Conservation (phyloP, 148 eudicot species). For the Camellia japonica region DNA sequence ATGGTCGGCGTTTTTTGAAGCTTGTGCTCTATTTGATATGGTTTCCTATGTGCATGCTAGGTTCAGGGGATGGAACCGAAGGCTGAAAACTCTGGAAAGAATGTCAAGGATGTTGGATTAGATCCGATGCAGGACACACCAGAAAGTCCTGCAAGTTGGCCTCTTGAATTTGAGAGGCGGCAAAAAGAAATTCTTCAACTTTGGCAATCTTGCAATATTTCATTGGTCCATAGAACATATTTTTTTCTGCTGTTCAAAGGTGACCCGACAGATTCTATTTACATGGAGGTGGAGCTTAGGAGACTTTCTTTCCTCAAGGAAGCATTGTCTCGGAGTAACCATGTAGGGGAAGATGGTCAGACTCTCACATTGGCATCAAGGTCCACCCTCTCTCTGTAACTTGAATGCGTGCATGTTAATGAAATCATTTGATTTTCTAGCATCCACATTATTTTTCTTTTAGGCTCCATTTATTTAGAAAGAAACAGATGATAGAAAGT, state of each 20-base stretch:
- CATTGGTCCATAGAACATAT: conserved; percentile 89
- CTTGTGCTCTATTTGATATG: background rate
- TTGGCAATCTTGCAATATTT: conserved; percentile 79
- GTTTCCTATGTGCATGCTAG: conserved; percentile 21
- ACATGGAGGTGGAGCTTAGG: conserved; percentile 90
- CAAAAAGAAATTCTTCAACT: conserved; percentile 67
- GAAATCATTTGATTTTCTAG: background rate
- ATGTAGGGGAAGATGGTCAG: conserved; percentile 53
- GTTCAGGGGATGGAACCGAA: conserved; percentile 34
- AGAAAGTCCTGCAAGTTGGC: conserved; percentile 49
- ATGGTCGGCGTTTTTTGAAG: conserved; percentile 4
- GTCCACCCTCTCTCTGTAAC: conserved; percentile 30
- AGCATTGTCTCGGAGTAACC: conserved; percentile 48
- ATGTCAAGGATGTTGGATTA: conserved; percentile 46
- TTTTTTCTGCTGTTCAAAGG: conserved; percentile 83
- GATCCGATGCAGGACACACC: conserved; percentile 40
- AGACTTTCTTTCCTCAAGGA: conserved; percentile 84
- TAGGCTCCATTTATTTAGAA: background rate
- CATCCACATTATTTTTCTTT: background rate
- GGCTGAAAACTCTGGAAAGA: conserved; percentile 39
- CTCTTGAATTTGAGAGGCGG: conserved; percentile 54
- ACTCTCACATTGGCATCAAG: conserved; percentile 63
- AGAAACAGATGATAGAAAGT: no score
- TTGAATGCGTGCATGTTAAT: background rate
- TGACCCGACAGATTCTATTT: conserved; percentile 81